Percentiles rank a stretch among this genome's conserved stretches.
Evolutionary conservation across 2,329 filamentous ascomycete genomes (phyloP).

Genomic region (Penicillium sp.): DNA sequence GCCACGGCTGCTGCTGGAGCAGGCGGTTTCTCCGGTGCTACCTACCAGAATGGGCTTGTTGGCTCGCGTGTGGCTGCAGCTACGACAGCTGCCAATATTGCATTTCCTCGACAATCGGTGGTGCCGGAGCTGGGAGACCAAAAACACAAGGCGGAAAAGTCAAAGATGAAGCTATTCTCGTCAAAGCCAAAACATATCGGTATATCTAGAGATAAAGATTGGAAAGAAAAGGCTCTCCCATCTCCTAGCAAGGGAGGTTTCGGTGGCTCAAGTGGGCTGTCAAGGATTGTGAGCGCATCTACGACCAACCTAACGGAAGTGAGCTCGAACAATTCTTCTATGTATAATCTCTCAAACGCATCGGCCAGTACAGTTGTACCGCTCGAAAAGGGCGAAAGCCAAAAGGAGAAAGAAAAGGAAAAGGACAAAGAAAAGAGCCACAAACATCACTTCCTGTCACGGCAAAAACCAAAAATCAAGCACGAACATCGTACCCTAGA

Average conservation of each 20-base stretch:
- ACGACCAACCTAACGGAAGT: slow-evolving; percentile 58
- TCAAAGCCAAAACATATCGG: slow-evolving; percentile 61
- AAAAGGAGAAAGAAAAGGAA: slow-evolving; percentile 34
- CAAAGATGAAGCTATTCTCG: slow-evolving; percentile 66
- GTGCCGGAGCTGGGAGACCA: slow-evolving; percentile 23
- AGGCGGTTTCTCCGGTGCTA: slow-evolving; percentile 21
- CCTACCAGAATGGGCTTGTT: slow-evolving; percentile 50
- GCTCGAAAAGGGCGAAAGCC: slow-evolving; percentile 38
- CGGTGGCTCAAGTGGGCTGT: slow-evolving; percentile 48
- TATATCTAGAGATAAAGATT: slow-evolving; percentile 57
- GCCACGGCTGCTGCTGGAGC: slow-evolving; percentile 19
- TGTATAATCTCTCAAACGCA: slow-evolving; percentile 60
- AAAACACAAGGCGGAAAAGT: slow-evolving; percentile 56
- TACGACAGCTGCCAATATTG: slow-evolving; percentile 59
- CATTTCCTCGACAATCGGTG: slow-evolving; percentile 50
- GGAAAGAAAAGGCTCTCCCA: slow-evolving; percentile 49
- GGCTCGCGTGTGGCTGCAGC: slow-evolving; percentile 53
- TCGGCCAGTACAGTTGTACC: slow-evolving; percentile 61
- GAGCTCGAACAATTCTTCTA: slow-evolving; percentile 51
- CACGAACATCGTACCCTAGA: slow-evolving; percentile 56
- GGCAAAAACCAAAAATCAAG: slow-evolving; percentile 62
- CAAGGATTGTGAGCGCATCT: slow-evolving; percentile 56
- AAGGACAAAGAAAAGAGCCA: slow-evolving; percentile 45
- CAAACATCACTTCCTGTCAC: slow-evolving; percentile 63
- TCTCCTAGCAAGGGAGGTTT: slow-evolving; percentile 57